Percentiles rank a stretch among this genome's conserved stretches.
phyloP scores from a whole-genome alignment of 495 filamentous ascomycete species.

The Clavariopsis aquatica region DNA sequence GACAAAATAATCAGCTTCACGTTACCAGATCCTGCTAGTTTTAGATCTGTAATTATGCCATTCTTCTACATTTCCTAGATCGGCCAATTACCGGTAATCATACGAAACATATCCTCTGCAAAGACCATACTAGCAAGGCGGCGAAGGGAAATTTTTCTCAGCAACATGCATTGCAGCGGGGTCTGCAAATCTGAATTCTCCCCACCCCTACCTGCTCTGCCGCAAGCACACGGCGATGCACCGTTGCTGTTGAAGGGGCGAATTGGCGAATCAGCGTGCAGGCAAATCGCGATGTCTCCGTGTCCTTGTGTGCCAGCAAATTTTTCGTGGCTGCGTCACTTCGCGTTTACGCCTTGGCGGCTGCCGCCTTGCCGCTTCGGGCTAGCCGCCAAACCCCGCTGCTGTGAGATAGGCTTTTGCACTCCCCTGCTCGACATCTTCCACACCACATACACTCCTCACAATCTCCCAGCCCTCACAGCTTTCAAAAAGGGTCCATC shows the following conservation, averaged over 20 bases:
- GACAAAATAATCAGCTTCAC: too few species aligned
- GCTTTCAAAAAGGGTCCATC: conserved; percentile 11
- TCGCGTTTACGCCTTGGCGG: neutral
- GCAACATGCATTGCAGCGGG: neutral
- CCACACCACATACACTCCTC: neutral
- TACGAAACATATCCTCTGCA: too few species aligned
- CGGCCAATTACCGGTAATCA: too few species aligned
- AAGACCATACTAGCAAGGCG: neutral
- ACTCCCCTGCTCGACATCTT: neutral
- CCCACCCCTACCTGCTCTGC: neutral
- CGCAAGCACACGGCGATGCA: neutral
- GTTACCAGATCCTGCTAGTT: too few species aligned
- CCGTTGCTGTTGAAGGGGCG: neutral
- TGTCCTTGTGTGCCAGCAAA: neutral
- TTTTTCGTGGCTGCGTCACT: neutral
- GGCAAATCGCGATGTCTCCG: neutral
- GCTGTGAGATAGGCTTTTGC: neutral
- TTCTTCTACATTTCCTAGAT: too few species aligned
- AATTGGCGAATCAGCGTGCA: neutral
- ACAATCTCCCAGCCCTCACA: neutral
- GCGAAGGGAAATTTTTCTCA: neutral
- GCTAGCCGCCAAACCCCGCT: neutral
- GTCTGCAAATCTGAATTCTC: neutral
- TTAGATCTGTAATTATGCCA: too few species aligned
- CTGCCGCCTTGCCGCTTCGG: neutral